Evolutionary conservation across 805 yeast genomes (phyloP).

Genomic region (Candida rishiriensis): DNA sequence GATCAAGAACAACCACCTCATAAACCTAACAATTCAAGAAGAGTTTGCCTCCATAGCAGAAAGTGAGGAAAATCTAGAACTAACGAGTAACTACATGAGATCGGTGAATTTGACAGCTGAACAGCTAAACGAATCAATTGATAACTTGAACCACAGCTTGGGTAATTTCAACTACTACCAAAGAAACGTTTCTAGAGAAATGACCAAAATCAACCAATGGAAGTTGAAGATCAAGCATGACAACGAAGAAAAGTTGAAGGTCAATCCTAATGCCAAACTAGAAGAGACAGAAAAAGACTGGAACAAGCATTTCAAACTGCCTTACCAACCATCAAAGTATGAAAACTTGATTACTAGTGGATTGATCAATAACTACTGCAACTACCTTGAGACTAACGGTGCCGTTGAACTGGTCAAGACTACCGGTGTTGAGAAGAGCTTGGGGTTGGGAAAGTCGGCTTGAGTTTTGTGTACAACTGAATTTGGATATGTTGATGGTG

Average conservation of each 20-base stretch:
- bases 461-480: no score
- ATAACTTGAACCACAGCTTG: conserved; percentile 72
- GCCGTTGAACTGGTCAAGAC: conserved; percentile 62
- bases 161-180: conserved; percentile 79
- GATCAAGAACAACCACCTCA: conserved; percentile 65
- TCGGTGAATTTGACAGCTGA: conserved; percentile 47
- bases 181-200: conserved; percentile 68
- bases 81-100: conserved; percentile 38
- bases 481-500: no score
- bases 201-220: conserved; percentile 69
- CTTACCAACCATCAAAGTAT: conserved; percentile 69
- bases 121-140: conserved; percentile 62
- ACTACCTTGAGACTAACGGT: conserved; percentile 66
- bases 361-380: conserved; percentile 65
- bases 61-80: conserved; percentile 27
- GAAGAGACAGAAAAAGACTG: conserved; percentile 53
- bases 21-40: conserved; percentile 32
- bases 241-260: conserved; percentile 54
- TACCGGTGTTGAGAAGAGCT: conserved; percentile 52
- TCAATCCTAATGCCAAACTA: conserved; percentile 45
- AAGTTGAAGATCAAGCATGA: conserved; percentile 64
- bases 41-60: conserved; percentile 11
- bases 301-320: conserved; percentile 61
- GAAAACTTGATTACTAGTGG: conserved; percentile 67
- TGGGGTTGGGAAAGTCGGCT: conserved; percentile 12